Conservation (phyloP, 2,329 filamentous ascomycete genomes). For the Cercospora zeae-maydis region DNA sequence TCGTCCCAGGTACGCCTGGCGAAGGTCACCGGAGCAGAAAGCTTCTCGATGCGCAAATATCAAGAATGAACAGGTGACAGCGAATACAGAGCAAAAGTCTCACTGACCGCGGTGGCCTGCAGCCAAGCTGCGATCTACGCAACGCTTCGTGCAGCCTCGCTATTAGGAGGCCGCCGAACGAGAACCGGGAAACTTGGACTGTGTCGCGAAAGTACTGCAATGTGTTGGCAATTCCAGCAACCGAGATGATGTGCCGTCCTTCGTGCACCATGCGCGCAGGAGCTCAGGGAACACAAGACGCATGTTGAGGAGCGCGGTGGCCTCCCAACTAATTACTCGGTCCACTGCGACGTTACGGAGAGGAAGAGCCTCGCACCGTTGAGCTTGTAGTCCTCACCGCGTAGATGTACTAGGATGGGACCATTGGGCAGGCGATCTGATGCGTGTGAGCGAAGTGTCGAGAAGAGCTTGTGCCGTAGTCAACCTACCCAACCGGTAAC, state of each 20-base stretch:
- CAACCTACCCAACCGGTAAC: slow-evolving; percentile 60
- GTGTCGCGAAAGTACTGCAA: neutral
- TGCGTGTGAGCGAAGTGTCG: neutral
- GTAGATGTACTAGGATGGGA: slow-evolving; percentile 71
- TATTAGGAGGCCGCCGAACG: neutral
- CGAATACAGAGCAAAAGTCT: neutral
- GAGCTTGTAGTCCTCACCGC: slow-evolving; percentile 63
- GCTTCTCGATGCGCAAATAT: neutral
- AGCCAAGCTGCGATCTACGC: neutral
- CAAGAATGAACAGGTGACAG: neutral
- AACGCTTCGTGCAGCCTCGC: neutral
- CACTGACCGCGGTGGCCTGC: neutral
- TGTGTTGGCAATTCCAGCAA: neutral
- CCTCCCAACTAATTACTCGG: neutral
- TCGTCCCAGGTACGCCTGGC: neutral
- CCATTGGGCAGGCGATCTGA: slow-evolving; percentile 69
- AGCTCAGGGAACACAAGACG: neutral
- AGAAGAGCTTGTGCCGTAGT: neutral
- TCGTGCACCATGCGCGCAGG: neutral
- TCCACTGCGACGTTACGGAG: slow-evolving; percentile 1
- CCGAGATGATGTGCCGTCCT: neutral
- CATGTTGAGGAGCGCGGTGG: slow-evolving; percentile 3
- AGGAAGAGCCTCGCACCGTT: slow-evolving; percentile 70
- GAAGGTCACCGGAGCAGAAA: neutral
- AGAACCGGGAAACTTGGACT: neutral